These are phyloP conservation scores for Hippophae gyantsensis DNA, from an alignment of 306 rosid species.

Conservation along the genomic window DNA sequence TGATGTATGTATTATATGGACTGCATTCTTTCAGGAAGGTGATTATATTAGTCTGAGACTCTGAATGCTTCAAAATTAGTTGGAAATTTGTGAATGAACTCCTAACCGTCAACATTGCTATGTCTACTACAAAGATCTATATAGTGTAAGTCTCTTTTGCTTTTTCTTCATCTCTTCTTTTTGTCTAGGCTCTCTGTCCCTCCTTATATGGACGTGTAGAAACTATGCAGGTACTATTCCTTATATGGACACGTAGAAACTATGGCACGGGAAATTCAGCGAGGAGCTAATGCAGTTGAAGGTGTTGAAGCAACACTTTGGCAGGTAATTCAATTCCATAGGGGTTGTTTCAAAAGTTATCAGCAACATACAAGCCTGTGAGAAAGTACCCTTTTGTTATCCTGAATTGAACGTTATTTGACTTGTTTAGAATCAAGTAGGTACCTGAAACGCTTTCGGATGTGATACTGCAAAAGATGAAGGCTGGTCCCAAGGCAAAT, in stretches of 20 bases:
- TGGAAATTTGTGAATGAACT: constrained; percentile 18
- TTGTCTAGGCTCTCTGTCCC: not conserved
- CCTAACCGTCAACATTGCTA: constrained; percentile 18
- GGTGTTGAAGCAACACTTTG: constrained; percentile 87
- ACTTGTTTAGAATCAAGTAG: constrained; percentile 35
- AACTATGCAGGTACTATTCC: constrained; percentile 57
- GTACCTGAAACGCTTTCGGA: constrained; percentile 75
- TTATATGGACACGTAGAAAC: constrained; percentile 80
- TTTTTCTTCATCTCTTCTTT: not conserved
- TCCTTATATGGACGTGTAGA: not conserved
- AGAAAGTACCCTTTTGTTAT: constrained; percentile 4
- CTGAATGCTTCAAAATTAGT: constrained; percentile 10
- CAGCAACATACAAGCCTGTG: not conserved
- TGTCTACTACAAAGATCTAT: constrained; percentile 65
- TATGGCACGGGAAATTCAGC: constrained; percentile 74
- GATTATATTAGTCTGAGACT: not conserved
- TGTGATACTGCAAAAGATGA: constrained; percentile 55
- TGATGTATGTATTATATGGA: not conserved
- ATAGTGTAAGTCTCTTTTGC: constrained; percentile 48
- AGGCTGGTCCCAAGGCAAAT: constrained; percentile 57
- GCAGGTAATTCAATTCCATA: constrained; percentile 38
- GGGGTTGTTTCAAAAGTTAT: constrained; percentile 12
- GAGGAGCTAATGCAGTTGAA: constrained; percentile 70
- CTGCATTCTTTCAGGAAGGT: constrained; percentile 10
- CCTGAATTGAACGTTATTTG: constrained; percentile 13